Evolutionary conservation across 768 basidiomycete species (phyloP).

Genomic region (Clitopilus passeckerianus): DNA sequence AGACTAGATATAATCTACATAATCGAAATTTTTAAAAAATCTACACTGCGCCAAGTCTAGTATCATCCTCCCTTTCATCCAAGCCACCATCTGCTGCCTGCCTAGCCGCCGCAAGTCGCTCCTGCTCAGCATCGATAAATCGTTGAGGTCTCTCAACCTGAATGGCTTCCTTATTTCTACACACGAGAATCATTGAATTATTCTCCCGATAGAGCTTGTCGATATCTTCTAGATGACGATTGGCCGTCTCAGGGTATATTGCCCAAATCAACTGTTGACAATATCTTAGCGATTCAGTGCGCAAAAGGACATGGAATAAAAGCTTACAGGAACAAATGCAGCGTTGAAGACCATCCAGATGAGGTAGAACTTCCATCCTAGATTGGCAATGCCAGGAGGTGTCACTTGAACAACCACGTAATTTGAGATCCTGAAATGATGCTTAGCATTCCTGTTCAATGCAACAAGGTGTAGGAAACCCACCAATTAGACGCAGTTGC

Average conservation of each 20-base stretch:
- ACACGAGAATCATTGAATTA: slow-evolving; percentile 34
- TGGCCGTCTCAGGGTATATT: slow-evolving; percentile 45
- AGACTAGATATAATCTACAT: too few species aligned
- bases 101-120: slow-evolving; percentile 14
- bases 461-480: background rate
- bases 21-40: too few species aligned
- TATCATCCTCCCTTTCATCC: background rate
- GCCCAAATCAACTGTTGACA: slow-evolving; percentile 35
- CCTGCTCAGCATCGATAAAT: slow-evolving; percentile 33
- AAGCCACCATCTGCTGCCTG: background rate
- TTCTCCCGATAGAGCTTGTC: slow-evolving; percentile 43
- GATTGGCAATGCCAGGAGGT: slow-evolving; percentile 36
- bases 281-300: background rate
- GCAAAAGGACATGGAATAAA: background rate
- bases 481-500: slow-evolving; percentile 46
- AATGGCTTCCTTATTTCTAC: slow-evolving; percentile 35
- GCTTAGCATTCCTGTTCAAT: background rate
- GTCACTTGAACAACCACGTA: slow-evolving; percentile 47
- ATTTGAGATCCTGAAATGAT: slow-evolving; percentile 37
- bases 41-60: background rate
- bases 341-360: slow-evolving; percentile 47
- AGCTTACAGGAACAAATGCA: slow-evolving; percentile 40
- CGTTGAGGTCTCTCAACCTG: slow-evolving; percentile 37
- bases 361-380: slow-evolving; percentile 46
- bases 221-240: slow-evolving; percentile 45